Base-by-base conservation (phyloP, 305 asterid species). In the Fraxinus baroniana region DNA sequence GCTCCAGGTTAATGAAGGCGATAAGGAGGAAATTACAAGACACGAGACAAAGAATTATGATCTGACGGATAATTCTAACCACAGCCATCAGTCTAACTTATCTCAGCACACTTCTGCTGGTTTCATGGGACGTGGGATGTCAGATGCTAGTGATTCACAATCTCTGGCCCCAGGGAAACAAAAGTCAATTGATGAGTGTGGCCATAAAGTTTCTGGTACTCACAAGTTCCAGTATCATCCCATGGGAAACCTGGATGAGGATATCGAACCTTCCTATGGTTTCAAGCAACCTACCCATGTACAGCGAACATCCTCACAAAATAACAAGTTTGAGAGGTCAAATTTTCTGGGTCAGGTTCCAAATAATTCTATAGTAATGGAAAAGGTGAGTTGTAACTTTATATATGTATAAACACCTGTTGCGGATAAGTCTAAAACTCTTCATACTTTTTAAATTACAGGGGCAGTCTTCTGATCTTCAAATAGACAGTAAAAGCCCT, bases 201-300 rank as follows among this genome's bases (percentile, higher is more conserved):
- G 87, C 78, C 82, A 87, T 79, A 91, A 85, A 82, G 90, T 60
- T 83, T 76, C 95, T 20, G 90, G 87, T 83, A 86, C 91, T 78
- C 91, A 90, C 79, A 94, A 94, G 85, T 92, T 94, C 90, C 97
- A 90, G 83, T 87, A 87, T 88, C 97, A 94, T 89, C 97, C 98
- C 83, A 89, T 95, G 97, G 97, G 97, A 79, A 91, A 94, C 84
- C 78, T 90, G 87, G 95, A 91, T 82, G 93, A 89, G 83, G 88
- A 88, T 83, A 87, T 57, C 49, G 93, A 87, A 79, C 86, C 88
- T 86, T 39, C 86, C 62, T 44, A 66, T 85, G 93, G 85, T 46
- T 76, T 76, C 84, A 90, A 90, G 87, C 92, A 90, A 79, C 90
- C 91, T 57, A 76, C 85, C 55, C 89, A 79, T 70, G 77, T 84